A percentile compares a stretch with the other conserved stretches of the same genome.
Conservation (phyloP, 2,329 filamentous ascomycete genomes). For the Penicillium nordicum region DNA sequence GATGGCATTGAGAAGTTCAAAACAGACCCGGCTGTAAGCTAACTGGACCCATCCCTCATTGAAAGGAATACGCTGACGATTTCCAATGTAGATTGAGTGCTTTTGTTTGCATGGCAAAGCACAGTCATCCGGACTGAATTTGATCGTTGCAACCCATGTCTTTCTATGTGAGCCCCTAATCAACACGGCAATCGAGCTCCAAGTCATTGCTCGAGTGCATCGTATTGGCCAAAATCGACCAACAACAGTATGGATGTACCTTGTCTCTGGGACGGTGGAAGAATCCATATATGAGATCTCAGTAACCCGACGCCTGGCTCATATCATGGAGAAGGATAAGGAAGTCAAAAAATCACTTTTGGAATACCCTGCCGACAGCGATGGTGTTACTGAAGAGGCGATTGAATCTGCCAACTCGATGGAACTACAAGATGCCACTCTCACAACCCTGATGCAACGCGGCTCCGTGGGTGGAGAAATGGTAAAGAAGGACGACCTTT, state of each 20-base stretch:
- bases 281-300: slow-evolving; percentile 88
- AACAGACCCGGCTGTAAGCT: slow-evolving; percentile 57
- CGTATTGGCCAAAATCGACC: slow-evolving; percentile 84
- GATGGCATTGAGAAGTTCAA: slow-evolving; percentile 74
- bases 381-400: slow-evolving; percentile 51
- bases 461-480: slow-evolving; percentile 72
- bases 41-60: neutral
- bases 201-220: slow-evolving; percentile 92
- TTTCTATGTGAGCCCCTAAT: slow-evolving; percentile 92
- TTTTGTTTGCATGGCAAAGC: slow-evolving; percentile 87
- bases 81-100: slow-evolving; percentile 59
- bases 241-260: slow-evolving; percentile 93
- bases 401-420: slow-evolving; percentile 82
- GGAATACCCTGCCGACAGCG: neutral
- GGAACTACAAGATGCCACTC: slow-evolving; percentile 70
- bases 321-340: slow-evolving; percentile 58
- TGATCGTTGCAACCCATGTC: slow-evolving; percentile 90
- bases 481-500: slow-evolving; percentile 74
- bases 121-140: slow-evolving; percentile 82
- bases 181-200: slow-evolving; percentile 88
- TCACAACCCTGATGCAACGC: slow-evolving; percentile 68
- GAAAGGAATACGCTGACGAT: neutral
- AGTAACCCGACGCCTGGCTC: slow-evolving; percentile 71
- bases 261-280: slow-evolving; percentile 87
- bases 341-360: slow-evolving; percentile 25